Evolutionary conservation across 1,284 basidiomycete species (phyloP).

Genomic region (Athelia sp.): DNA sequence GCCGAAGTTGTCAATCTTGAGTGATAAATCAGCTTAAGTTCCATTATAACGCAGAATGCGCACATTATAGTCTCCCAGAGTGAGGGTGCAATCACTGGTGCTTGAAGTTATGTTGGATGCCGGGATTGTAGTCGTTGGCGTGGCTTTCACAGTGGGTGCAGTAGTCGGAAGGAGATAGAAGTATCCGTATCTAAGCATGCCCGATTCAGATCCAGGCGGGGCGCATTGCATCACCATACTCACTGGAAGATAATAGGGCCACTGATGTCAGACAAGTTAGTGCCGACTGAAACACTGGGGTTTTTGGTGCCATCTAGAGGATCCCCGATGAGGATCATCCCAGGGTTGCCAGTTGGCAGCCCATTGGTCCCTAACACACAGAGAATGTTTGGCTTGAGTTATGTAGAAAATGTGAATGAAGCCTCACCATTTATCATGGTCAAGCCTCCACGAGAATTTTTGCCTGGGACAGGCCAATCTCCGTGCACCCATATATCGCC

Average conservation of each 20-base stretch:
- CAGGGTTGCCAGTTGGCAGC: constrained; percentile 53
- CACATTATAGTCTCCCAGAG: constrained; percentile 61
- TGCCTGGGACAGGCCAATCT: constrained; percentile 51
- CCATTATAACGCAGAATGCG: constrained; percentile 4
- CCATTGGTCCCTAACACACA: constrained; percentile 36
- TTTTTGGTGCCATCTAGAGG: constrained; percentile 54
- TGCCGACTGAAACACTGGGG: constrained; percentile 44
- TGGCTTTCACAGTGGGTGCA: constrained; percentile 41
- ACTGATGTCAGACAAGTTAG: constrained; percentile 44
- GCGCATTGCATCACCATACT: constrained; percentile 8
- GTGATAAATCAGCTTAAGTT: not conserved
- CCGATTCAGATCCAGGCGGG: not conserved
- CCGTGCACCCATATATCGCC: constrained; percentile 60
- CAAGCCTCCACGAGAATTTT: constrained; percentile 54
- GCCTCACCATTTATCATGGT: constrained; percentile 44
- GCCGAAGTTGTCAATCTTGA: constrained; percentile 53
- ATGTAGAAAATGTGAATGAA: constrained; percentile 2
- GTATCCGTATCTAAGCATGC: constrained; percentile 37
- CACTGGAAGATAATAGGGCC: constrained; percentile 55
- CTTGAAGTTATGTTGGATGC: constrained; percentile 35
- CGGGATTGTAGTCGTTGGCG: constrained; percentile 27
- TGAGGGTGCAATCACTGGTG: constrained; percentile 40
- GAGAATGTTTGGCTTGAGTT: constrained; percentile 1
- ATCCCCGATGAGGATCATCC: constrained; percentile 47
- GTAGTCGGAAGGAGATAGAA: constrained; percentile 54